Evolutionary conservation across 208 protist genomes (phyloP).

Genomic region (Tritrichomonas musculus): DNA sequence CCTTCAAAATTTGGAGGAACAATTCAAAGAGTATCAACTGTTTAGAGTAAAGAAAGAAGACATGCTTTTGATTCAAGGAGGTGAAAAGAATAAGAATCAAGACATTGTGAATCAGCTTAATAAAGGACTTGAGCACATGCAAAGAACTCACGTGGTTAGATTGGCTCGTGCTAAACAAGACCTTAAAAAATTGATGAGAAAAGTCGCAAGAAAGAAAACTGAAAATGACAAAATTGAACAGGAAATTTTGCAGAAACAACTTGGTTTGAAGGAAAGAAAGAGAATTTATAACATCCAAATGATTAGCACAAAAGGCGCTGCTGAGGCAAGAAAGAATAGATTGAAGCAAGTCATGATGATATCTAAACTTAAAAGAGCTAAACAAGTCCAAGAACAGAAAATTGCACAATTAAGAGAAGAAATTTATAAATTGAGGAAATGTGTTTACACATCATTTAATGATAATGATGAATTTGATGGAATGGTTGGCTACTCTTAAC

Average conservation of each 20-base stretch:
- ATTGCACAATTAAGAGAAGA: background rate
- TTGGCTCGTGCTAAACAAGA: background rate
- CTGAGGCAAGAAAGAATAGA: slow-evolving; percentile 24
- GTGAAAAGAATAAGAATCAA: background rate
- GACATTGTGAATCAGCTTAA: background rate
- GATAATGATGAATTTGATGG: background rate
- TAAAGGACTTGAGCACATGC: background rate
- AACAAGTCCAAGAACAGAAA: background rate
- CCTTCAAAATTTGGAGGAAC: background rate
- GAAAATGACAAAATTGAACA: slow-evolving; percentile 27
- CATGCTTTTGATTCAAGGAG: background rate
- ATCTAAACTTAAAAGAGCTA: slow-evolving; percentile 3
- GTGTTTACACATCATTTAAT: slow-evolving; percentile 28
- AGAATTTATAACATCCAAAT: slow-evolving; percentile 17
- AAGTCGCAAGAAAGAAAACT: background rate
- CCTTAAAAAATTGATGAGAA: background rate
- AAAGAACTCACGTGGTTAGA: background rate
- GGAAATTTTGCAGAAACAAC: background rate
- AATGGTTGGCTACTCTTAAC: slow-evolving; percentile 30
- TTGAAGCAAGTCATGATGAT: slow-evolving; percentile 28
- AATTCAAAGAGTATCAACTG: slow-evolving; percentile 22
- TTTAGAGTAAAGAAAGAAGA: slow-evolving; percentile 17
- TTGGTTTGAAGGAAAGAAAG: slow-evolving; percentile 6
- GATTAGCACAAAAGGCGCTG: background rate
- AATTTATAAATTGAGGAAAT: background rate